These are phyloP conservation scores for Coemansia sp. DNA, from an alignment of 192 early-diverging fungal genomes.

Conservation along the genomic window DNA sequence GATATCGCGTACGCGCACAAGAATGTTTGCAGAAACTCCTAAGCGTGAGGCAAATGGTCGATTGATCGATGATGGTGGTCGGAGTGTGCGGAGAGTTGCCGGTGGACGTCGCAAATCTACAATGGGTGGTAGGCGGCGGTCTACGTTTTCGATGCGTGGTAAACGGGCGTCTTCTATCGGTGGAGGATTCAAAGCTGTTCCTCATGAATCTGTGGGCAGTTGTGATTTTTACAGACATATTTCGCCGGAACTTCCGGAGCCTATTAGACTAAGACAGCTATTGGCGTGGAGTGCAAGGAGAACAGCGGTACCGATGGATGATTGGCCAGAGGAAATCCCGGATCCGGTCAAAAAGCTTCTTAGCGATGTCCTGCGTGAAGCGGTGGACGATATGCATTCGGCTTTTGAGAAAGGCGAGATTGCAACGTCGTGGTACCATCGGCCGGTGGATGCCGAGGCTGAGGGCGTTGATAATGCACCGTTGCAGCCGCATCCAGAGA, in stretches of 20 bases:
- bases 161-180: conserved; percentile 62
- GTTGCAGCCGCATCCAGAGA: conserved; percentile 41
- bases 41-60: conserved; percentile 3
- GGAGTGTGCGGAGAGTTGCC: not conserved
- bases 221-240: conserved; percentile 68
- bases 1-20: conserved; percentile 39
- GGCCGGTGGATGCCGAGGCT: conserved; percentile 17
- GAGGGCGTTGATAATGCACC: conserved; percentile 1
- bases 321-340: conserved; percentile 30
- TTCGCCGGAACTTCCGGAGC: conserved; percentile 65
- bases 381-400: conserved; percentile 44
- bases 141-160: conserved; percentile 59
- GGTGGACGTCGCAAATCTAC: conserved; percentile 32
- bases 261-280: conserved; percentile 66
- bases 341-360: conserved; percentile 18
- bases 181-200: conserved; percentile 58
- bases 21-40: not conserved
- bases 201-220: conserved; percentile 60
- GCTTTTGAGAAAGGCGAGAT: conserved; percentile 47
- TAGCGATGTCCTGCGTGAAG: conserved; percentile 33
- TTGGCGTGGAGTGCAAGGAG: conserved; percentile 66
- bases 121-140: conserved; percentile 45
- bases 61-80: not conserved
- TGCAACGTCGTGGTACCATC: conserved; percentile 54
- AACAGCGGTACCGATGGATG: not conserved